Evolutionary conservation across 169 alveolate genomes (phyloP).

Genomic region (Eimeria praecox): DNA sequence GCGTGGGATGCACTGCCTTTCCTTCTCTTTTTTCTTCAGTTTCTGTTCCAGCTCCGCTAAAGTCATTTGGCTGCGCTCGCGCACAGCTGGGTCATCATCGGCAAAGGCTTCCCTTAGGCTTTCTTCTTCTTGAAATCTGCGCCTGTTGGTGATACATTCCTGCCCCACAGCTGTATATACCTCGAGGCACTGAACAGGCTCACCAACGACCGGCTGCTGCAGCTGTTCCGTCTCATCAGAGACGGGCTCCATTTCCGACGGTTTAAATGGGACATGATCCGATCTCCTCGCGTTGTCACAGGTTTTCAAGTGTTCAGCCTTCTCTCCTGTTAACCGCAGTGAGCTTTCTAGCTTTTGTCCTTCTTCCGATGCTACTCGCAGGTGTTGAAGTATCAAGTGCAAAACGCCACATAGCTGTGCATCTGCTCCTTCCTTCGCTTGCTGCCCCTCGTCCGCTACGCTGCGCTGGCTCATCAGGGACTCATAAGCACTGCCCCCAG

Average conservation of each 20-base stretch:
- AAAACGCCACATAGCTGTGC: slow-evolving; percentile 2
- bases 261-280: not conserved
- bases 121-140: slow-evolving; percentile 43
- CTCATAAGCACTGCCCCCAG: not conserved
- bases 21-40: not conserved
- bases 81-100: slow-evolving; percentile 52
- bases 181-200: slow-evolving; percentile 40
- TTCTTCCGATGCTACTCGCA: slow-evolving; percentile 22
- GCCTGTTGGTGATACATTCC: slow-evolving; percentile 7
- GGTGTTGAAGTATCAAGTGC: slow-evolving; percentile 33
- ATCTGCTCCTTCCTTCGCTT: not conserved
- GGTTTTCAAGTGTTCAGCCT: not conserved
- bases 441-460: not conserved
- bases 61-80: slow-evolving; percentile 68
- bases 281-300: not conserved
- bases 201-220: not conserved
- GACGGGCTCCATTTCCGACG: not conserved
- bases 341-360: not conserved
- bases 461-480: not conserved
- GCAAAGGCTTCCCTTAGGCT: slow-evolving; percentile 27
- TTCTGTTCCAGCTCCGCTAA: slow-evolving; percentile 21
- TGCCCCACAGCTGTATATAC: slow-evolving; percentile 56
- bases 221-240: not conserved
- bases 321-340: not conserved
- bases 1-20: slow-evolving; percentile 16